Base-by-base conservation (phyloP, 495 filamentous ascomycete species). In the Penicillium turbatum region DNA sequence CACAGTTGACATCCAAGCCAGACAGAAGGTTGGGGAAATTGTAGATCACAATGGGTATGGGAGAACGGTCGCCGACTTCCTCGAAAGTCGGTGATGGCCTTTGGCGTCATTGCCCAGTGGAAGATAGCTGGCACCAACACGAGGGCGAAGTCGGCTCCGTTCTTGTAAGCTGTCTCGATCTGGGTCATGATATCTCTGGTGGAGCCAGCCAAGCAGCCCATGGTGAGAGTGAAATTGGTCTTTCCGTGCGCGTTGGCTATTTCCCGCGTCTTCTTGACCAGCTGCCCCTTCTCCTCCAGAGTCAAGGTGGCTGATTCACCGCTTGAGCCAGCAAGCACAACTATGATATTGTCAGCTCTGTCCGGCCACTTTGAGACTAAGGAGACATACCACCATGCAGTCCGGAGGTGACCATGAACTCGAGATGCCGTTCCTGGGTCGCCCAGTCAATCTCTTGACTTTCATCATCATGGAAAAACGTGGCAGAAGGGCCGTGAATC, bases 21-120 rank as follows among this genome's bases (percentile, higher is more conserved):
- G 86, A 86, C 67, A 81, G 83, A 16, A 87, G 81, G 26, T 72
- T 82, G 0, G 84, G 84, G 68, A 86, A 86, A 62, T 87, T 86
- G 63, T 86, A 86, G 13, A 87, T 65, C 0, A 88, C 71, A 34
- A 86, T 73, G 2, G 82, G 82, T 5, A 86, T 59, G 4, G 72
- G 61, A 17, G 63, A 75, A 42, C 66, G 59, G 35, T 61, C 61
- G 1, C 78, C 81, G 0, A 88, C 72, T 24, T 84, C 78, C 21
- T 61, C 67, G 52, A 75, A 88, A 88, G 13, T 61, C 65, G 26
- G 73, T 62, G 11, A 88, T 70, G 15, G 85, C 82, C 41, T 73
- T 70, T 21, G 70, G 69, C 1, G 79, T 80, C 2, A 81, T 81
- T 12, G 74, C 71, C 54, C 78, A 78, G 21, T 76, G 78, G 67